These are phyloP conservation scores for Puccinia brachypodii DNA, from an alignment of 1,284 basidiomycete genomes.

Conservation along the genomic window DNA sequence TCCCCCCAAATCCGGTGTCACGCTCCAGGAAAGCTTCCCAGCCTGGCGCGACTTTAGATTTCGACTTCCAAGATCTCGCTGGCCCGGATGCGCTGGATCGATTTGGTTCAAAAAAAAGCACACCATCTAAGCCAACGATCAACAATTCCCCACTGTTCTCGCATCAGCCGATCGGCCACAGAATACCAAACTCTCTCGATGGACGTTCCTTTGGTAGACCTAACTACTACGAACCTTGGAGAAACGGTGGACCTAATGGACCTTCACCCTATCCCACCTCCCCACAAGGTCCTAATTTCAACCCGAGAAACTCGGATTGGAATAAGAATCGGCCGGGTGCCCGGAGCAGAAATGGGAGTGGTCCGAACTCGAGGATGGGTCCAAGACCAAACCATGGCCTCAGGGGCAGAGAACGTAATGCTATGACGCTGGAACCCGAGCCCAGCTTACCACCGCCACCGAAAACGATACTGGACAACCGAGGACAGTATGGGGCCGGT, in stretches of 20 bases:
- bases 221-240: background rate
- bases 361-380: background rate
- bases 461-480: slow-evolving; percentile 3
- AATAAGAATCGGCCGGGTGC: background rate
- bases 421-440: background rate
- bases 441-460: slow-evolving; percentile 15
- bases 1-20: background rate
- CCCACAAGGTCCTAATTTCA: background rate
- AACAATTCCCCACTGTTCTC: background rate
- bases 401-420: background rate
- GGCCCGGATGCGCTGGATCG: slow-evolving; percentile 2
- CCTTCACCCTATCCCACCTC: background rate
- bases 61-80: slow-evolving; percentile 21
- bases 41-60: background rate
- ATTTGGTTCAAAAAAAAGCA: background rate
- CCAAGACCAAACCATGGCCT: background rate
- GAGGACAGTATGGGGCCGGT: background rate
- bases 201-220: background rate
- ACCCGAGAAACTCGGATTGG: slow-evolving; percentile 2
- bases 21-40: background rate
- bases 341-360: background rate
- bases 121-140: background rate
- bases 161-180: background rate
- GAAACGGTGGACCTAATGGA: background rate
- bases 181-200: background rate